Conservation (phyloP, 148 eudicot species). For the Agrostemma githago region DNA sequence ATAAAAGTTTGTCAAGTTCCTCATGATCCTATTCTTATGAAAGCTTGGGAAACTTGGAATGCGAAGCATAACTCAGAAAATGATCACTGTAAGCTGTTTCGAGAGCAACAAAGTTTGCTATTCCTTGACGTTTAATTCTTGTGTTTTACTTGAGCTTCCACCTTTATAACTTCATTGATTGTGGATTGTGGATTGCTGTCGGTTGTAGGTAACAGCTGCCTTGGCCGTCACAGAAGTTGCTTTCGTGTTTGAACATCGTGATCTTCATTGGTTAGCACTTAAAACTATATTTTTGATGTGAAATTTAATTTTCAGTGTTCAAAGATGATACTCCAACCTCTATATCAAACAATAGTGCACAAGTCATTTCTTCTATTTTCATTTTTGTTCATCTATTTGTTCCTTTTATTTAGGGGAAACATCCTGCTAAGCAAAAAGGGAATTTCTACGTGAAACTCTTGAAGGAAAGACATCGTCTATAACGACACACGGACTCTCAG, state of each 20-base stretch:
- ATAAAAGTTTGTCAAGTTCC: conserved; percentile 77
- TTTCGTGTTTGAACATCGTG: conserved; percentile 93
- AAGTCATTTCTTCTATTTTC: neutral
- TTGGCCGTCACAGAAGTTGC: conserved; percentile 95
- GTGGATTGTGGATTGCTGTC: conserved; percentile 11
- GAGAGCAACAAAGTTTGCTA: conserved; percentile 62
- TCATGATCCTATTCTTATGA: conserved; percentile 61
- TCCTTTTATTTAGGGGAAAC: conserved; percentile 61
- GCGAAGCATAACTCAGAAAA: conserved; percentile 73
- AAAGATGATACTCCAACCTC: conserved; percentile 5
- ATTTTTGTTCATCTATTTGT: conserved; percentile 5
- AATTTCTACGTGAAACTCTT: conserved; percentile 42
- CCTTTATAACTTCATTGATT: conserved; percentile 2
- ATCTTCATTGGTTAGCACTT: conserved; percentile 70
- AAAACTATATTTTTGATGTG: conserved; percentile 8
- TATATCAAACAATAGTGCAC: conserved; percentile 1
- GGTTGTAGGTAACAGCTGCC: conserved; percentile 67
- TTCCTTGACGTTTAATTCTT: neutral
- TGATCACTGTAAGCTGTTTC: conserved; percentile 75
- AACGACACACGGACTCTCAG: conserved; percentile 56
- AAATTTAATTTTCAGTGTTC: neutral
- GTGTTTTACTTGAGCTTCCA: neutral
- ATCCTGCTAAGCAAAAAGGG: conserved; percentile 72
- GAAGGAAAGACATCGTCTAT: conserved; percentile 52
- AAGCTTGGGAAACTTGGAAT: conserved; percentile 94